These are phyloP conservation scores for Vitis hybrid DNA, from an alignment of 177 flowering plant species.

Conservation along the genomic window DNA sequence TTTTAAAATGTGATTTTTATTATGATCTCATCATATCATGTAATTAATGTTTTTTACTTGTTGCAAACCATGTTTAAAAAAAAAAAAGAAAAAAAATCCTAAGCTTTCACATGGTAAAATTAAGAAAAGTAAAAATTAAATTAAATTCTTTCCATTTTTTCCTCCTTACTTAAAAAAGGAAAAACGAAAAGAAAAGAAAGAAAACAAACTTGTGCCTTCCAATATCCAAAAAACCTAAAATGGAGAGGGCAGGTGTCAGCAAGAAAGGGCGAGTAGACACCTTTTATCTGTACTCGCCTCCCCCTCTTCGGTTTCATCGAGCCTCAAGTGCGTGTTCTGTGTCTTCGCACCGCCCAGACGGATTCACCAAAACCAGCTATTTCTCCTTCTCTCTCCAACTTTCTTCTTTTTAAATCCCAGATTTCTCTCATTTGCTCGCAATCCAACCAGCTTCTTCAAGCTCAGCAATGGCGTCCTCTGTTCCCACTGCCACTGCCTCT, in stretches of 20 bases:
- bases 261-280: neutral
- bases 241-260: neutral
- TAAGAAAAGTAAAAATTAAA: too few species aligned
- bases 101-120: too few species aligned
- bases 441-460: neutral
- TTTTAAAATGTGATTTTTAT: too few species aligned
- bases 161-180: too few species aligned
- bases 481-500: constrained; percentile 29
- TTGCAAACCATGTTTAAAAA: too few species aligned
- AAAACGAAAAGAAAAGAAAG: too few species aligned
- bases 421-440: constrained; percentile 1
- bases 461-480: constrained; percentile 45
- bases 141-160: too few species aligned
- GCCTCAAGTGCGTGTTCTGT: constrained; percentile 2
- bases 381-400: neutral
- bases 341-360: neutral
- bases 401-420: neutral
- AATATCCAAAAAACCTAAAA: too few species aligned
- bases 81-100: too few species aligned
- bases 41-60: too few species aligned
- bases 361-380: neutral
- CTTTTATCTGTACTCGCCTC: neutral
- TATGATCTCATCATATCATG: too few species aligned
- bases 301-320: constrained; percentile 28
- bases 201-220: too few species aligned